Conservation (phyloP, 345 rosid species). For the Salix suchowensis region DNA sequence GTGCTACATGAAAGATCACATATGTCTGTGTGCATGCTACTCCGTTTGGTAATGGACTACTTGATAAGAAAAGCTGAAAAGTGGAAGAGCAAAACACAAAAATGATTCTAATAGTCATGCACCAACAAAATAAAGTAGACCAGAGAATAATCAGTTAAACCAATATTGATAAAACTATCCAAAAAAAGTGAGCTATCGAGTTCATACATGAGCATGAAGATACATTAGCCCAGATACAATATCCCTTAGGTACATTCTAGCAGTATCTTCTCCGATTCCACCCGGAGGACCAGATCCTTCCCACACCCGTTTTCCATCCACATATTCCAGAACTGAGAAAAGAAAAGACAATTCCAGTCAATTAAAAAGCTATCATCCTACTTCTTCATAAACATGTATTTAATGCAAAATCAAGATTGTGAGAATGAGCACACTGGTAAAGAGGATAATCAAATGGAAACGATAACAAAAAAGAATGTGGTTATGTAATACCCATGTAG, state of each 20-base stretch:
- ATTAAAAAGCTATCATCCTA: constrained; percentile 1
- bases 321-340: constrained; percentile 83
- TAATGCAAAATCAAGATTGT: background rate
- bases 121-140: background rate
- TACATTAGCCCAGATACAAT: constrained; percentile 84
- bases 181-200: background rate
- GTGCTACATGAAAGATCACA: background rate
- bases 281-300: constrained; percentile 60
- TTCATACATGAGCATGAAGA: constrained; percentile 90
- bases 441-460: background rate
- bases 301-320: constrained; percentile 76
- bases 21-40: background rate
- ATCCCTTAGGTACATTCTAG: constrained; percentile 82
- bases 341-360: constrained; percentile 6
- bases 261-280: constrained; percentile 67
- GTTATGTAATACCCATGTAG: constrained; percentile 75
- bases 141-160: background rate
- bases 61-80: background rate
- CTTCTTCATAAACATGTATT: background rate
- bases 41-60: background rate
- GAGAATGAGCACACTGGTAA: background rate
- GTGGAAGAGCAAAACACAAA: background rate
- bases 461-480: background rate
- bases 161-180: background rate
- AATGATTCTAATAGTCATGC: background rate